Evolutionary conservation across 495 filamentous ascomycete genomes (phyloP).

Genomic region (Jackrogersella multiformis): DNA sequence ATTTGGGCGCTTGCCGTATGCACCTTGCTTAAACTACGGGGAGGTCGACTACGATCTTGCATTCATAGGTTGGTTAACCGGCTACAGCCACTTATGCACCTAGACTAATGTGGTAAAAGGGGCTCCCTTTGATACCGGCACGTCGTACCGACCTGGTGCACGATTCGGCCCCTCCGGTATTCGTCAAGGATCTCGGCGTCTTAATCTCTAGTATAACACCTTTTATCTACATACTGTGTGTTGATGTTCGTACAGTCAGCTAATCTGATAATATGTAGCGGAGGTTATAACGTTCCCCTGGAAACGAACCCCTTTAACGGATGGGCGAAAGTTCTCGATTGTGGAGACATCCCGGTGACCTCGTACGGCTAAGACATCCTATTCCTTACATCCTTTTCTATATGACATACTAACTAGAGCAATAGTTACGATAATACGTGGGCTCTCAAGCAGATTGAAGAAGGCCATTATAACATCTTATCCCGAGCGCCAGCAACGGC

Average conservation of each 20-base stretch:
- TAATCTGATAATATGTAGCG: slow-evolving; percentile 48
- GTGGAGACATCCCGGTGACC: slow-evolving; percentile 85
- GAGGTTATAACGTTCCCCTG: slow-evolving; percentile 81
- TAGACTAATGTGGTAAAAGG: slow-evolving; percentile 40
- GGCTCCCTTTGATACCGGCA: slow-evolving; percentile 54
- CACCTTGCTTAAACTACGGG: slow-evolving; percentile 74
- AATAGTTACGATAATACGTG: slow-evolving; percentile 73
- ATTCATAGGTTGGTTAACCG: slow-evolving; percentile 77
- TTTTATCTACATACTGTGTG: not conserved
- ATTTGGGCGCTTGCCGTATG: slow-evolving; percentile 82
- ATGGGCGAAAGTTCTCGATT: slow-evolving; percentile 82
- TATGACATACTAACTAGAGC: not conserved
- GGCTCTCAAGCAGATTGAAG: slow-evolving; percentile 81
- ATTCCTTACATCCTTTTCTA: not conserved
- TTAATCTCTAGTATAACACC: slow-evolving; percentile 65
- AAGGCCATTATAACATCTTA: slow-evolving; percentile 66
- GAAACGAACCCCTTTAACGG: slow-evolving; percentile 81
- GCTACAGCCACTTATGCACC: not conserved
- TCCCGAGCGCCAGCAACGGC: slow-evolving; percentile 61
- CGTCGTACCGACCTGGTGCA: slow-evolving; percentile 66
- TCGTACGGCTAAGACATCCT: slow-evolving; percentile 55
- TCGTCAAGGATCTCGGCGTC: slow-evolving; percentile 78
- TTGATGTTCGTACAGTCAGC: not conserved
- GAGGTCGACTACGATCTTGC: slow-evolving; percentile 79
- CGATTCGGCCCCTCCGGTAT: slow-evolving; percentile 88